Evolutionary conservation across 2,329 filamentous ascomycete species (phyloP).

Genomic region (Exophiala phaeomuriformis): DNA sequence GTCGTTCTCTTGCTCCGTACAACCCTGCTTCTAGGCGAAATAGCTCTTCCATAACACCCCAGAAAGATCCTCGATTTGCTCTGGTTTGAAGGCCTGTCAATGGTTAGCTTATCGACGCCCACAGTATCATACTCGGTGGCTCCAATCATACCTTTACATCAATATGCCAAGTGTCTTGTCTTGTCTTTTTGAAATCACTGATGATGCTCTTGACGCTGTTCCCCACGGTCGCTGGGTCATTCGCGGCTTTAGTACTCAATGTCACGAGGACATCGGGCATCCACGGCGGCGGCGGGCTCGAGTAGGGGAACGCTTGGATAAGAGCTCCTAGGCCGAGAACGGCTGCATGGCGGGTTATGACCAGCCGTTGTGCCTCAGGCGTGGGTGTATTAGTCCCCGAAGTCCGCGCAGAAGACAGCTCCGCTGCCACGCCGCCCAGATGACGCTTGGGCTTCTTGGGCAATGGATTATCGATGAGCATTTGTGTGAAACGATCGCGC

Average conservation of each 20-base stretch:
- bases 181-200: conserved; percentile 98
- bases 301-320: conserved; percentile 93
- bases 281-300: conserved; percentile 84
- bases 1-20: not conserved
- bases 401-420: conserved; percentile 35
- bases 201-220: conserved; percentile 92
- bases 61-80: conserved; percentile 90
- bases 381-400: conserved; percentile 44
- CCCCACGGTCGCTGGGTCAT: conserved; percentile 83
- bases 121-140: conserved; percentile 9
- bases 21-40: conserved; percentile 58
- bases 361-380: conserved; percentile 59
- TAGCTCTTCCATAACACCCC: conserved; percentile 99
- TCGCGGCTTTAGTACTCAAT: conserved; percentile 75
- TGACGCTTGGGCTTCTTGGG: conserved; percentile 55
- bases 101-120: conserved; percentile 24
- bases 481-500: conserved; percentile 68
- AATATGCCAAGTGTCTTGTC: conserved; percentile 96
- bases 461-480: conserved; percentile 76
- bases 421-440: conserved; percentile 32
- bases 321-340: conserved; percentile 85
- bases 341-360: conserved; percentile 78
- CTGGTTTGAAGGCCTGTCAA: conserved; percentile 69
- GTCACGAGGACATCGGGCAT: conserved; percentile 87
- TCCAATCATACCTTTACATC: conserved; percentile 76